These are phyloP conservation scores for Paraconiothyrium brasiliense DNA, from an alignment of 2,329 filamentous ascomycete species.

Conservation along the genomic window DNA sequence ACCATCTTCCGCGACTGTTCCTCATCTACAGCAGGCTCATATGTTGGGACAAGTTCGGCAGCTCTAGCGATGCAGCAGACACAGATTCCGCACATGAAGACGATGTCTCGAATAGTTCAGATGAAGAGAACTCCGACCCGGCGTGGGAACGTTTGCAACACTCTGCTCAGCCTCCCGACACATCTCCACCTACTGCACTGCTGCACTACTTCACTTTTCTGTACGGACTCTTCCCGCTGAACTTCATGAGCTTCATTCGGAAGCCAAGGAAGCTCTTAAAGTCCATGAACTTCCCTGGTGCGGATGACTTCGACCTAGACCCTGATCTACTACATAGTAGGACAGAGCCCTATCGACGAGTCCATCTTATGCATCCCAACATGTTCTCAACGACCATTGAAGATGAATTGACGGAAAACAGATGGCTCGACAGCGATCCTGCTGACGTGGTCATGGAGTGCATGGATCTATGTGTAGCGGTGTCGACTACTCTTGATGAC, in stretches of 20 bases:
- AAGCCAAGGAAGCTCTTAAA: slow-evolving; percentile 83
- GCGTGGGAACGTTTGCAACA: slow-evolving; percentile 73
- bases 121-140: slow-evolving; percentile 38
- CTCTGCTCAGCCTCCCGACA: slow-evolving; percentile 64
- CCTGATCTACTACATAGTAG: slow-evolving; percentile 79
- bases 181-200: slow-evolving; percentile 71
- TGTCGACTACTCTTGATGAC: slow-evolving; percentile 52
- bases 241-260: slow-evolving; percentile 86
- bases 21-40: slow-evolving; percentile 81
- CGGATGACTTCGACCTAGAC: slow-evolving; percentile 80
- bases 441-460: slow-evolving; percentile 83
- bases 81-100: slow-evolving; percentile 41
- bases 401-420: slow-evolving; percentile 79
- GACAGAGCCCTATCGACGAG: slow-evolving; percentile 77
- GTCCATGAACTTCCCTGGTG: slow-evolving; percentile 73
- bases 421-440: slow-evolving; percentile 82
- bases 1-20: slow-evolving; percentile 76
- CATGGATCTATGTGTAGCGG: slow-evolving; percentile 70
- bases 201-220: slow-evolving; percentile 81
- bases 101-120: slow-evolving; percentile 50
- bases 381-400: slow-evolving; percentile 83
- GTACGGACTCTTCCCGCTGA: slow-evolving; percentile 84
- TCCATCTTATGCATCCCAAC: slow-evolving; percentile 82
- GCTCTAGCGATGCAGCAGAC: slow-evolving; percentile 23
- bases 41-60: slow-evolving; percentile 74